Conservation (phyloP, 768 basidiomycete genomes). For the Boletus insuetus region DNA sequence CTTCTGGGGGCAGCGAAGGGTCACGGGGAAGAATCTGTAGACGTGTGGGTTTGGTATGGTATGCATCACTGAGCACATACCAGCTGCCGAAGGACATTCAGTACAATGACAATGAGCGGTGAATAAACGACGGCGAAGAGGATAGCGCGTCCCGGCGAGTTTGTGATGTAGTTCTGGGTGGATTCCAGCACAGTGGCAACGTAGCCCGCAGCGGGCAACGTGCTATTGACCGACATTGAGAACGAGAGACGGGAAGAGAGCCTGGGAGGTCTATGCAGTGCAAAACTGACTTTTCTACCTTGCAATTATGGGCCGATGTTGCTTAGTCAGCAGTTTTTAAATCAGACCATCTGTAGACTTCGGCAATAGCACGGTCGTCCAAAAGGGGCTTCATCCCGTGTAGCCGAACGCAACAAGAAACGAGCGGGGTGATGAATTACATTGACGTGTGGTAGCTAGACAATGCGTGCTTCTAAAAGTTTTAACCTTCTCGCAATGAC, state of each 20-base stretch:
- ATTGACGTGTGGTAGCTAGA: neutral
- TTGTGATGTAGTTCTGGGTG: conserved; percentile 17
- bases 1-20: conserved; percentile 76
- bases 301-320: neutral
- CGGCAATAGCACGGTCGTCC: too few species aligned
- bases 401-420: too few species aligned
- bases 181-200: conserved; percentile 17
- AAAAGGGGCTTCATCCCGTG: too few species aligned
- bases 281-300: conserved; percentile 8
- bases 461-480: neutral
- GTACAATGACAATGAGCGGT: conserved; percentile 61
- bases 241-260: neutral
- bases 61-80: conserved; percentile 40
- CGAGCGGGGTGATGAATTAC: conserved; percentile 2
- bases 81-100: conserved; percentile 79
- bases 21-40: conserved; percentile 64
- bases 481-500: conserved; percentile 7
- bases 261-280: neutral
- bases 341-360: neutral
- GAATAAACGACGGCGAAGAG: conserved; percentile 54
- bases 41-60: neutral
- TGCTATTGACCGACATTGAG: conserved; percentile 27
- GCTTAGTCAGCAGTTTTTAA: conserved; percentile 26
- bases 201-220: conserved; percentile 26
- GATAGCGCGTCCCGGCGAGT: conserved; percentile 29